Conservation (phyloP, 2,329 filamentous ascomycete species). For the Stagonosporopsis chrysanthemi region DNA sequence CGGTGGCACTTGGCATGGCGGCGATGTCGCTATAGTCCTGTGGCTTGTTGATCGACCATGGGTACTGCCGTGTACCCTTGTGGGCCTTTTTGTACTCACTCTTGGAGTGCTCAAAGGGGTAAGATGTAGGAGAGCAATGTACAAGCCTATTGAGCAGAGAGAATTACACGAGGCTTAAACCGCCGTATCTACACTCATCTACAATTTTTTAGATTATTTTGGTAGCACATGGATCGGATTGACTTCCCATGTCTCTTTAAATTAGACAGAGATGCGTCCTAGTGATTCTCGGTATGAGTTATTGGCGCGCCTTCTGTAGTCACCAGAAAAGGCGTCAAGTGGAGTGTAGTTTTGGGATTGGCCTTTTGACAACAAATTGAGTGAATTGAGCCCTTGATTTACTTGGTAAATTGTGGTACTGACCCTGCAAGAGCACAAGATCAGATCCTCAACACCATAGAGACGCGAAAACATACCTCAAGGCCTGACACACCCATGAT, state of each 20-base stretch:
- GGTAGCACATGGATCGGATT: neutral
- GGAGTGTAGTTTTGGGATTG: too few relatives aligned
- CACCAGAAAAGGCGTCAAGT: too few relatives aligned
- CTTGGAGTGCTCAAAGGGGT: neutral
- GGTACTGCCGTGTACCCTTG: conserved; percentile 10
- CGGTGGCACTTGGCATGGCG: conserved; percentile 43
- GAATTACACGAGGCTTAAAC: neutral
- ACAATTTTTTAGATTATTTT: neutral
- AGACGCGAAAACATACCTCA: too few relatives aligned
- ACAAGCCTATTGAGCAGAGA: neutral
- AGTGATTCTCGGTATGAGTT: too few relatives aligned
- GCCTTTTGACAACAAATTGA: too few relatives aligned
- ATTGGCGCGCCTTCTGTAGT: too few relatives aligned
- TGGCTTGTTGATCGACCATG: conserved; percentile 33
- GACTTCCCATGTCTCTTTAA: neutral
- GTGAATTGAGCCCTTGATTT: too few relatives aligned
- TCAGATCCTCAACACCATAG: too few relatives aligned
- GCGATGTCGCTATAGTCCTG: conserved; percentile 37
- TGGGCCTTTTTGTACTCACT: neutral
- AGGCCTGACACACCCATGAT: neutral
- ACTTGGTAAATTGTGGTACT: too few relatives aligned
- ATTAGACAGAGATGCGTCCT: too few relatives aligned
- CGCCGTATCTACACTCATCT: neutral
- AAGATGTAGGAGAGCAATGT: neutral
- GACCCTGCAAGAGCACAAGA: too few relatives aligned